phyloP scores from a whole-genome alignment of 2,329 filamentous ascomycete genomes.

The Phyllosticta citriasiana region DNA sequence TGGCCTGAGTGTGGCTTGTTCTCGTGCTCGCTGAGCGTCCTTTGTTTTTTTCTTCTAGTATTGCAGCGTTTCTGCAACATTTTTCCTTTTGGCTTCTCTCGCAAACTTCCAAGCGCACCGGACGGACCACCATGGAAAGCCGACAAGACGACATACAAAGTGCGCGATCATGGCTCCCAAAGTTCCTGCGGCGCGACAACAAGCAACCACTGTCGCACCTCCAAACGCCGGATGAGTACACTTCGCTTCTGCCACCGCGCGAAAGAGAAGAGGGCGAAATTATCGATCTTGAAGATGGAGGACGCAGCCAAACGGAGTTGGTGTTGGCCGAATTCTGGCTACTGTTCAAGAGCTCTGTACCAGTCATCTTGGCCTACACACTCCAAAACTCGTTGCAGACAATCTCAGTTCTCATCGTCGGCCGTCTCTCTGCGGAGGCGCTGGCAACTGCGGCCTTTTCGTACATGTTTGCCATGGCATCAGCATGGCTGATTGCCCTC shows the following conservation, averaged over 20 bases:
- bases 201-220: slow-evolving; percentile 11
- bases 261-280: slow-evolving; percentile 30
- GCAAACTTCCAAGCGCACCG: neutral
- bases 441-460: slow-evolving; percentile 76
- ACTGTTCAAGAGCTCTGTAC: slow-evolving; percentile 58
- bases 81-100: neutral
- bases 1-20: neutral
- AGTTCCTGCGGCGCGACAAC: slow-evolving; percentile 14
- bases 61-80: neutral
- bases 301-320: slow-evolving; percentile 25
- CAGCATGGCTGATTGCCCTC: slow-evolving; percentile 76
- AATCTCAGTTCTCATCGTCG: slow-evolving; percentile 69
- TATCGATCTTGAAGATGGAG: slow-evolving; percentile 28
- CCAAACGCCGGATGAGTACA: slow-evolving; percentile 27
- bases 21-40: neutral
- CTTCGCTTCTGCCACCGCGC: slow-evolving; percentile 33
- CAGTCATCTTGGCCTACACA: slow-evolving; percentile 75
- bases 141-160: slow-evolving; percentile 9
- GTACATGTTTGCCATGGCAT: slow-evolving; percentile 90
- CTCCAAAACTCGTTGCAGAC: slow-evolving; percentile 82
- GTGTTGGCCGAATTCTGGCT: slow-evolving; percentile 54
- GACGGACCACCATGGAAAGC: slow-evolving; percentile 6
- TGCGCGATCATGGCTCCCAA: slow-evolving; percentile 22
- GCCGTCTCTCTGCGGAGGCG: slow-evolving; percentile 67
- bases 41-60: neutral